Conservation (phyloP, 306 rosid genomes). For the Cucumis sativus region DNA sequence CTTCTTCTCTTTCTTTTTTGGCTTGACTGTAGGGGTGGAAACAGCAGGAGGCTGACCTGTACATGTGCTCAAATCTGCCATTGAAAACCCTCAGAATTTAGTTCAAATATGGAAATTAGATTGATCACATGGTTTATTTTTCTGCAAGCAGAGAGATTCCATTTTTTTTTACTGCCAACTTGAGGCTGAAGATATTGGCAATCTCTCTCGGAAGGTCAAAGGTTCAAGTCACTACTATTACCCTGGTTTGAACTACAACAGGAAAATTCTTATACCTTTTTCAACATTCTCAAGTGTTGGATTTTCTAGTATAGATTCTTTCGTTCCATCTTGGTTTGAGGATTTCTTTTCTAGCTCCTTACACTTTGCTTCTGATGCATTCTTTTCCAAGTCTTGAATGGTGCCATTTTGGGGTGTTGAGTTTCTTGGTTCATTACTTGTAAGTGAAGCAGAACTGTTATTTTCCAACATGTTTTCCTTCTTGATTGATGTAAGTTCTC, state of each 20-base stretch:
- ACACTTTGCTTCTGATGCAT: neutral
- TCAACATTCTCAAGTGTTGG: neutral
- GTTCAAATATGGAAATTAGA: neutral
- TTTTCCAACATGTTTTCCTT: neutral
- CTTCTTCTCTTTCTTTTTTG: slow-evolving; percentile 30
- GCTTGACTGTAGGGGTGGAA: slow-evolving; percentile 6
- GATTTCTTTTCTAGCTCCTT: neutral
- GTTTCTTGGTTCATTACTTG: neutral
- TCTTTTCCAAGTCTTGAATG: slow-evolving; percentile 1
- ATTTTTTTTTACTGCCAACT: neutral
- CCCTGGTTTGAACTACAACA: neutral
- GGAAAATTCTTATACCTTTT: neutral
- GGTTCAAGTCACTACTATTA: neutral
- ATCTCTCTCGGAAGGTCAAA: neutral
- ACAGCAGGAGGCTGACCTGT: slow-evolving; percentile 1
- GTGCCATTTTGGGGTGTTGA: slow-evolving; percentile 19
- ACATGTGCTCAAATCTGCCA: slow-evolving; percentile 1
- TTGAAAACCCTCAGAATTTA: neutral
- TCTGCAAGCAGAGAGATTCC: neutral
- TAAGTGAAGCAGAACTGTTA: neutral
- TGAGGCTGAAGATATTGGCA: neutral
- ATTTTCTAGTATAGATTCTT: neutral
- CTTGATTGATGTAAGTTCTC: slow-evolving; percentile 4
- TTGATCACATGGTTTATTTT: neutral
- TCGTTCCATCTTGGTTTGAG: neutral